These are phyloP conservation scores for Jaenimonas drosophilae DNA, from an alignment of 208 protist genomes.

Conservation along the genomic window DNA sequence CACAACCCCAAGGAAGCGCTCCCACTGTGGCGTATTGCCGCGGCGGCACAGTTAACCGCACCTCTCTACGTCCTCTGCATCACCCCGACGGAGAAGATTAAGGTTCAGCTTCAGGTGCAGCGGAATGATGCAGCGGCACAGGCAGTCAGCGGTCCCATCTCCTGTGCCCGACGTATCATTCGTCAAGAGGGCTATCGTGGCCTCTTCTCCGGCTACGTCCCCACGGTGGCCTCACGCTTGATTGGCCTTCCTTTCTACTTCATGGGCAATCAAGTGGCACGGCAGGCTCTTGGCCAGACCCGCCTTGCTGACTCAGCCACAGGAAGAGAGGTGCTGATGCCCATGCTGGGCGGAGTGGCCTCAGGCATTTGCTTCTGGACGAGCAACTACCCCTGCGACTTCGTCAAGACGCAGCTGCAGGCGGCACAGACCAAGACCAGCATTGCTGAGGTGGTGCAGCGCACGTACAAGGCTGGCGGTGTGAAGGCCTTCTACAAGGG, in stretches of 20 bases:
- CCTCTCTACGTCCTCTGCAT: conserved; percentile 47
- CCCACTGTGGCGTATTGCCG: conserved; percentile 45
- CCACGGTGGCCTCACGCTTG: conserved; percentile 37
- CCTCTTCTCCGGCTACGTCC: conserved; percentile 45
- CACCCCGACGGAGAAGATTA: conserved; percentile 58
- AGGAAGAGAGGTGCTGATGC: conserved; percentile 27
- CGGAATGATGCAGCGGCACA: conserved; percentile 16
- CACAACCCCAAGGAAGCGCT: conserved; percentile 14
- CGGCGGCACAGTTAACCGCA: conserved; percentile 42
- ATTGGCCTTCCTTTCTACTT: conserved; percentile 74
- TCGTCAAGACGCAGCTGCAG: conserved; percentile 58
- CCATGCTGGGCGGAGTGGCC: conserved; percentile 38
- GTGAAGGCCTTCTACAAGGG: conserved; percentile 51
- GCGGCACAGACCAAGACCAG: conserved; percentile 15
- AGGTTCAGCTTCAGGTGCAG: conserved; percentile 57
- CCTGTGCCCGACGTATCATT: conserved; percentile 29
- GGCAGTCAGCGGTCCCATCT: conserved; percentile 20
- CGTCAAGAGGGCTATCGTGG: conserved; percentile 19
- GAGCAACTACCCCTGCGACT: conserved; percentile 69
- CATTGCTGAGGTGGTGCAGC: conserved; percentile 19
- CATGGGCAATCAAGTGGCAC: conserved; percentile 28
- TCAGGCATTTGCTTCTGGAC: conserved; percentile 54
- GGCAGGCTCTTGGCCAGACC: conserved; percentile 9
- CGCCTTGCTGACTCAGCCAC: conserved; percentile 6
- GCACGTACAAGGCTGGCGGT: conserved; percentile 23